Percentiles rank a stretch among this genome's conserved stretches.
Conservation (phyloP, 78 protist genomes). For the Planoprotostelium fungivorum region DNA sequence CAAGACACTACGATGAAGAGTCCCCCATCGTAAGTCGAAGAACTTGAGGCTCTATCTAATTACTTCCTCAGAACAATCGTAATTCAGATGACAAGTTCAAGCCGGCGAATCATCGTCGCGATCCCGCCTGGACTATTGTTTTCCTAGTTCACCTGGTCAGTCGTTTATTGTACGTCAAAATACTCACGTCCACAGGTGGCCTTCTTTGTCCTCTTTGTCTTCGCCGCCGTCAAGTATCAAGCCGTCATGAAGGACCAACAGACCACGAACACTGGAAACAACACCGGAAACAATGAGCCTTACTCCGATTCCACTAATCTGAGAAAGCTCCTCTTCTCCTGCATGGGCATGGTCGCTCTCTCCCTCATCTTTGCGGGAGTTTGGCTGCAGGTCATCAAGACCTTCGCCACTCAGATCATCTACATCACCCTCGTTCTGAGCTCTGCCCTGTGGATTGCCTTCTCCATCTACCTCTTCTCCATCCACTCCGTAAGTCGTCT, state of each 20-base stretch:
- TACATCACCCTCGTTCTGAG: slow-evolving; percentile 5
- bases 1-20: not conserved
- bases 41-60: too few species aligned
- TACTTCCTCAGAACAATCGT: not conserved
- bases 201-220: not conserved
- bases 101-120: not conserved
- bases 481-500: not conserved
- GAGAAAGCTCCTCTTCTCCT: not conserved
- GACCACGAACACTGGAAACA: too few species aligned
- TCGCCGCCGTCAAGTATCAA: not conserved
- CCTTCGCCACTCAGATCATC: slow-evolving; percentile 17
- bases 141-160: not conserved
- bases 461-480: not conserved
- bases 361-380: slow-evolving; percentile 10
- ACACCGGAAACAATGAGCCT: not conserved
- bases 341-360: not conserved
- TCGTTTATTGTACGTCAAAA: not conserved
- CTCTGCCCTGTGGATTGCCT: not conserved
- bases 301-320: not conserved
- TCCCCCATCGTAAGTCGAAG: not conserved
- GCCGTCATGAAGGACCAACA: not conserved
- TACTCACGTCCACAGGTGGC: not conserved
- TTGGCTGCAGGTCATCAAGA: slow-evolving; percentile 17
- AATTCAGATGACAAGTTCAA: not conserved
- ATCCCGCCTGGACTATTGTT: not conserved